Conservation (phyloP, 495 filamentous ascomycete genomes). For the Xylaria flabelliformis region DNA sequence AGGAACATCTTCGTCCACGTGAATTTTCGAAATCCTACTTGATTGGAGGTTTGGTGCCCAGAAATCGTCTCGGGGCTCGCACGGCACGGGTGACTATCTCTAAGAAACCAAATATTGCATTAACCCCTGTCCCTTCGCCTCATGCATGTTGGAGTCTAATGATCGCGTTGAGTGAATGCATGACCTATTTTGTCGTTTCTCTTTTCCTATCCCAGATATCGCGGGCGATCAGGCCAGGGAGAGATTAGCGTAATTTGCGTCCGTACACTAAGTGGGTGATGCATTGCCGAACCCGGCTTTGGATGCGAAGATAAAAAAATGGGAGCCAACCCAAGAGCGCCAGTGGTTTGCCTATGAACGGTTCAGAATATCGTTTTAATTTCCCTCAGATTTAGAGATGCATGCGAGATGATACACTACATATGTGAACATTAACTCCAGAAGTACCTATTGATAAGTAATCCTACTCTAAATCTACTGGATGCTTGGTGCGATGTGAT, state of each 20-base stretch:
- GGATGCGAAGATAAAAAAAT: not conserved
- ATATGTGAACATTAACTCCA: not conserved
- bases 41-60: not conserved
- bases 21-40: not conserved
- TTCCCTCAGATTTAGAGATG: slow-evolving; percentile 3
- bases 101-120: not conserved
- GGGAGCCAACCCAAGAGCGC: not conserved
- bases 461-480: not conserved
- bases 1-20: not conserved
- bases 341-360: not conserved
- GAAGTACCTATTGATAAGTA: not conserved
- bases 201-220: not conserved
- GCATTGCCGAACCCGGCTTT: slow-evolving; percentile 6
- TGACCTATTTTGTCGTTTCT: not conserved
- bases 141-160: slow-evolving; percentile 5
- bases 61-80: not conserved
- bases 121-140: slow-evolving; percentile 2
- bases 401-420: not conserved
- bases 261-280: not conserved
- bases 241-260: slow-evolving; percentile 12
- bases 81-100: not conserved
- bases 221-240: not conserved
- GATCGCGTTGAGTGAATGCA: slow-evolving; percentile 3
- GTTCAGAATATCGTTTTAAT: not conserved
- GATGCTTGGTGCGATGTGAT: slow-evolving; percentile 2